Evolutionary conservation across 768 basidiomycete species (phyloP), one percentile per base, ranked within the genome.

Genomic region (Termitomyces heimii): DNA sequence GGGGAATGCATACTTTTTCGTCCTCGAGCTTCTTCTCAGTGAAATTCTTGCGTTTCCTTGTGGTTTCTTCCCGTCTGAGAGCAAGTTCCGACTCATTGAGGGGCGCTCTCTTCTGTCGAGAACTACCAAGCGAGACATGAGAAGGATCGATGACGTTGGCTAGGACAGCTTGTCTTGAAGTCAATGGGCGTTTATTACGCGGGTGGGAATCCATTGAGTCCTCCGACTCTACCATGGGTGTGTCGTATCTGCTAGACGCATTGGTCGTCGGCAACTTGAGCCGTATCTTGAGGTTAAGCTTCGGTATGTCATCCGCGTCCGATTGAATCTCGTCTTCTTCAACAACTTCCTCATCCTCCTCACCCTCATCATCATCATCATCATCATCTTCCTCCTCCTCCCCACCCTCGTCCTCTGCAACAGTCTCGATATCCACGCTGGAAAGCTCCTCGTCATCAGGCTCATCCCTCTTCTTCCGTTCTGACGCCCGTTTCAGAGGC

Each of bases 1-100:
- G 32, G 24, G 9, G 12, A 31, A 39, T 26, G 53, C 67, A 52
- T 54, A 85, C 91, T 82, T 90, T 92, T 70, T 92, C 91, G 57
- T 92, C 89, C 66, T 91, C 88, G 4, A 92, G 75, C 69, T 88
- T 89, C 74, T 91, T 91, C 70, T 92, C 89, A 6, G 82, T 83
- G 44, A 93, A 71, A 63, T 90, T 88, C 64, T 83, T 88, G 53
- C 92, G 78, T 71, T 92, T 94, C 37, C 91, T 75, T 0, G 89
- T 89, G 0, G 86, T 90, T 67, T 94, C 92, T 63, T 92, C 89
- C 20, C 86, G 77, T 40, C 85, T 79, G 3, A 75, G 61, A 13
- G 65, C 61, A 20, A 67, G 59, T 31, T 65, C 66, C 16, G 59
- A 53, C 58, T 67, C 66, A 22, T 66, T 66, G 6, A 62, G 60